Conservation (phyloP, 129 eudicot genomes). For the Flaveria trinervia region DNA sequence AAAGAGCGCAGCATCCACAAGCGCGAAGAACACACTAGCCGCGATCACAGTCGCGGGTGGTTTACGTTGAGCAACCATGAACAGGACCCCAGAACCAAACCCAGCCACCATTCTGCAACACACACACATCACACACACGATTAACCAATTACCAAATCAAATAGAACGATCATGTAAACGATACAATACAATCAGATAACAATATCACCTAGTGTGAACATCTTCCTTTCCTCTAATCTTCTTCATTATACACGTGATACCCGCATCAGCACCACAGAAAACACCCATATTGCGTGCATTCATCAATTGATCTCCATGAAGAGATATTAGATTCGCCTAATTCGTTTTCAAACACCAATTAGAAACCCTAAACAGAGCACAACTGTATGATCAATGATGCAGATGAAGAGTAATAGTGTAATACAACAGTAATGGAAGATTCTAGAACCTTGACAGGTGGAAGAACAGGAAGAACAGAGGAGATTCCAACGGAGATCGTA, state of each 20-base stretch:
- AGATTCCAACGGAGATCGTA: background rate
- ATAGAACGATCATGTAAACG: too few species aligned
- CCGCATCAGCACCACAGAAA: background rate
- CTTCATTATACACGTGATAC: background rate
- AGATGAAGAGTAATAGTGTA: too few species aligned
- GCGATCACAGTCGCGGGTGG: background rate
- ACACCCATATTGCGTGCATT: background rate
- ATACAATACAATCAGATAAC: background rate
- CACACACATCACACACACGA: background rate
- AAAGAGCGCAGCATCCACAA: background rate
- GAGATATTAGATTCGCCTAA: too few species aligned
- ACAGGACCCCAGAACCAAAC: conserved; percentile 7
- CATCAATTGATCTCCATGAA: background rate
- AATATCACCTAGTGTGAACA: background rate
- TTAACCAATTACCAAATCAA: background rate
- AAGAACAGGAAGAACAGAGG: background rate
- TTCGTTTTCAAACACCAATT: too few species aligned
- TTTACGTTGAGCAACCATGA: background rate
- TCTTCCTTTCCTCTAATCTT: background rate
- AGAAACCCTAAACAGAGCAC: too few species aligned
- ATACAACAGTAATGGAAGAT: too few species aligned
- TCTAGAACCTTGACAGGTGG: background rate
- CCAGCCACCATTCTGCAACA: conserved; percentile 8
- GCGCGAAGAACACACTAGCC: background rate
- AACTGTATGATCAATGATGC: too few species aligned